Conservation (phyloP, 1,284 basidiomycete genomes). For the Rhodotorula sp. region DNA sequence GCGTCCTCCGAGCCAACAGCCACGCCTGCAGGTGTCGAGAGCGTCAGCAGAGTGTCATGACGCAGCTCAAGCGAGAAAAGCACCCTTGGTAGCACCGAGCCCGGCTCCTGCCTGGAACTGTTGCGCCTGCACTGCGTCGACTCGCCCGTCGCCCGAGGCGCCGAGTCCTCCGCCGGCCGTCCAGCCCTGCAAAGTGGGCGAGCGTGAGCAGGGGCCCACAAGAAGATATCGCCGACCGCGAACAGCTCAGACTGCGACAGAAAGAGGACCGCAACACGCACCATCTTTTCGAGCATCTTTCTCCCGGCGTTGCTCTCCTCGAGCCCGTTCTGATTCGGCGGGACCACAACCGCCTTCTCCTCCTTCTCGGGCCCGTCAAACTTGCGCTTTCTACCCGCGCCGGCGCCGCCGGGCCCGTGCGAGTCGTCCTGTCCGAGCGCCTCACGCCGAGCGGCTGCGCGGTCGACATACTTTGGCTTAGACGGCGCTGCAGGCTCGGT, state of each 20-base stretch:
- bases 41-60: background rate
- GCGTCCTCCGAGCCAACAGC: conserved; percentile 25
- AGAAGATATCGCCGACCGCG: fast-evolving
- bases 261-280: background rate
- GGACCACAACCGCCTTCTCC: conserved; percentile 56
- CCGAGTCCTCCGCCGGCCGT: conserved; percentile 84
- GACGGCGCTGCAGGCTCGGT: conserved; percentile 48
- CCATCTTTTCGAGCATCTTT: conserved; percentile 87
- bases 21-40: conserved; percentile 11
- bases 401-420: conserved; percentile 69
- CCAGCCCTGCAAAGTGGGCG: conserved; percentile 63
- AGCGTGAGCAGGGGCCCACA: background rate
- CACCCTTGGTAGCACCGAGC: conserved; percentile 78
- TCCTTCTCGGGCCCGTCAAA: conserved; percentile 66
- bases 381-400: conserved; percentile 48
- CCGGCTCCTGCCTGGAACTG: conserved; percentile 84
- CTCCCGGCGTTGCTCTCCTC: conserved; percentile 84
- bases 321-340: conserved; percentile 65
- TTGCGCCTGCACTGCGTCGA: conserved; percentile 80
- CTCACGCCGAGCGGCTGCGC: conserved; percentile 80
- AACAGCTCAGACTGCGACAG: background rate
- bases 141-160: conserved; percentile 69
- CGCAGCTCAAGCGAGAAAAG: background rate
- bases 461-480: conserved; percentile 81
- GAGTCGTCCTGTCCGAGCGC: conserved; percentile 76